These are phyloP conservation scores for Chlamydomonas sp. DNA, from an alignment of 139 green algal genomes.

Conservation along the genomic window DNA sequence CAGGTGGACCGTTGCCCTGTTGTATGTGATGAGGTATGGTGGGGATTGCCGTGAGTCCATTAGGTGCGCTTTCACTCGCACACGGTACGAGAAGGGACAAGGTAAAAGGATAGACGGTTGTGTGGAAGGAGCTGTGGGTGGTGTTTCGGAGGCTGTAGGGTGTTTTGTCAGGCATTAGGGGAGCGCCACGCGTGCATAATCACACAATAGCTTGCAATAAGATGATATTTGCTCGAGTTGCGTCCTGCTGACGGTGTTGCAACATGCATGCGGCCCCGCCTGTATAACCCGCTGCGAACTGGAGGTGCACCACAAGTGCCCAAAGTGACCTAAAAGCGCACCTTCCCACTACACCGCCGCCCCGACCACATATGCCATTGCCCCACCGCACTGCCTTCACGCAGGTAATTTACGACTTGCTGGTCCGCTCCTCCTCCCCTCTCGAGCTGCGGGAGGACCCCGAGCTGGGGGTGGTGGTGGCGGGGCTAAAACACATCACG, in stretches of 20 bases:
- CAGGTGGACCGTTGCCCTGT: too few species aligned
- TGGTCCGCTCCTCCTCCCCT: slow-evolving; percentile 61
- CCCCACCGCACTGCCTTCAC: not conserved
- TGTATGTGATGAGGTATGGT: too few species aligned
- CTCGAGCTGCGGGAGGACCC: slow-evolving; percentile 84
- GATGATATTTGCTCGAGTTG: too few species aligned
- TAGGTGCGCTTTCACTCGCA: too few species aligned
- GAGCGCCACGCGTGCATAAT: too few species aligned
- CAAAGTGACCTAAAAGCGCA: not conserved
- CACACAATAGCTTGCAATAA: too few species aligned
- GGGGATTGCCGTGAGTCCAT: too few species aligned
- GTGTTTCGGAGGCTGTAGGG: too few species aligned
- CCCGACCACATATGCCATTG: not conserved
- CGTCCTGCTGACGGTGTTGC: not conserved
- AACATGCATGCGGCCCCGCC: not conserved
- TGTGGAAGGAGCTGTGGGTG: too few species aligned
- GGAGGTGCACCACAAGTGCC: slow-evolving; percentile 3
- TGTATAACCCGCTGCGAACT: not conserved
- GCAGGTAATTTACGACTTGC: slow-evolving; percentile 82
- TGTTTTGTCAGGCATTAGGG: too few species aligned
- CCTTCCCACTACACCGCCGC: not conserved
- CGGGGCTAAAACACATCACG: slow-evolving; percentile 54
- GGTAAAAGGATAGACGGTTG: too few species aligned
- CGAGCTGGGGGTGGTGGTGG: slow-evolving; percentile 54
- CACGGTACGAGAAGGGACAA: too few species aligned